Evolutionary conservation across 306 rosid genomes (phyloP).

Genomic region (Fragaria iinumae): DNA sequence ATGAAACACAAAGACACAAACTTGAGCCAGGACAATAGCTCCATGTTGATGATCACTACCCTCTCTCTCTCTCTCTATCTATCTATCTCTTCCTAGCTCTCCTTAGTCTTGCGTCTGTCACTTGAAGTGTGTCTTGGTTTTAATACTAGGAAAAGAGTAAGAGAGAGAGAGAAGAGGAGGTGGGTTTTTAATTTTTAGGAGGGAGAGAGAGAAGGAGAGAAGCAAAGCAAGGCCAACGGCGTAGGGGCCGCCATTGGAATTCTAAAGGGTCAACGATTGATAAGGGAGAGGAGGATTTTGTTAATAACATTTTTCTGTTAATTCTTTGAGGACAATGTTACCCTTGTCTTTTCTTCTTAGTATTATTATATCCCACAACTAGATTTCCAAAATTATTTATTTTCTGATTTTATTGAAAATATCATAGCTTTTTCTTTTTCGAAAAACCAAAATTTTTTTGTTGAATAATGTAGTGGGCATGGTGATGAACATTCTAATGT

Average conservation of each 20-base stretch:
- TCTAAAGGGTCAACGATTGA: conserved; percentile 71
- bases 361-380: conserved; percentile 26
- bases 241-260: conserved; percentile 94
- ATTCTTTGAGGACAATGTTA: conserved; percentile 32
- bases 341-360: conserved; percentile 37
- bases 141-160: conserved; percentile 39
- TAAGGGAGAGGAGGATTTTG: neutral
- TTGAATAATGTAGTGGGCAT: neutral
- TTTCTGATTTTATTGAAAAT: neutral
- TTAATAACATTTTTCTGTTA: neutral
- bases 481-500: conserved; percentile 18
- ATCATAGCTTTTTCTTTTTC: neutral
- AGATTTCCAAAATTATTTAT: conserved; percentile 9
- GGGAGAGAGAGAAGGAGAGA: conserved; percentile 17
- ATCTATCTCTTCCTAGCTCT: neutral
- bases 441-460: conserved; percentile 10
- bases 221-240: conserved; percentile 75
- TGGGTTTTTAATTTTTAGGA: conserved; percentile 20
- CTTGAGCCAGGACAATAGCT: conserved; percentile 48
- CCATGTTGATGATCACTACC: conserved; percentile 30
- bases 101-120: conserved; percentile 28
- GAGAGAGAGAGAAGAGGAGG: conserved; percentile 18
- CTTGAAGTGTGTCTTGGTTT: conserved; percentile 44
- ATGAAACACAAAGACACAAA: conserved; percentile 26
- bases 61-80: neutral